Evolutionary conservation across 805 yeast species (phyloP), one percentile per base, ranked within the genome.

Genomic region (Pichia thaimueangensis): DNA sequence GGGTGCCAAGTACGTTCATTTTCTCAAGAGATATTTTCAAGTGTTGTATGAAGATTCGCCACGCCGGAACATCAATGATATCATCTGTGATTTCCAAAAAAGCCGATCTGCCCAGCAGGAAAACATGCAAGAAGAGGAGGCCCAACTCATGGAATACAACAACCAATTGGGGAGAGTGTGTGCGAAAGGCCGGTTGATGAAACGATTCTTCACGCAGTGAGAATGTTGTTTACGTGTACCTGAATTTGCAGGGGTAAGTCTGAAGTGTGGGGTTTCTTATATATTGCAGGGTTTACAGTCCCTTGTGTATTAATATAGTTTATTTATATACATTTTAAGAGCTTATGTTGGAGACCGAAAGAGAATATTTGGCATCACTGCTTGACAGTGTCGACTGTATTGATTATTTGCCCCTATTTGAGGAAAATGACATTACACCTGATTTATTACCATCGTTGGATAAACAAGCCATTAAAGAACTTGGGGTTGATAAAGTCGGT

Each of bases 401-500:
- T 17, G 47, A 47, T 1, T 62, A 62, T 38, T 30, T 59, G 3
- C 53, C 52, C 2, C 27, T 38, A 5, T 56, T 62, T 46, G 53
- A 51, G 19, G 73, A 73, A 15, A 68, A 80, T 55, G 81, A 74
- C 20, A 72, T 82, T 48, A 70, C 78, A 0, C 64, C 68, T 19
- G 84, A 78, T 40, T 61, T 82, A 6, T 50, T 82, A 7, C 64
- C 76, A 5, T 82, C 78, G 45, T 63, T 80, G 34, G 95, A 86
- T 53, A 68, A 73, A 33, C 68, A 63, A 6, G 75, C 87, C 1
- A 69, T 91, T 43, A 74, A 71, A 37, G 93, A 82, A 43, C 57
- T 93, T 10, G 95, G 96, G 0, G 61, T 91, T 10, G 48, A 53
- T n/a, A 82, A 77, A 49, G 75, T 91, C 13, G 97, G 97, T 1